Conservation (phyloP, 495 filamentous ascomycete species). For the Podospora pseudoanserina region DNA sequence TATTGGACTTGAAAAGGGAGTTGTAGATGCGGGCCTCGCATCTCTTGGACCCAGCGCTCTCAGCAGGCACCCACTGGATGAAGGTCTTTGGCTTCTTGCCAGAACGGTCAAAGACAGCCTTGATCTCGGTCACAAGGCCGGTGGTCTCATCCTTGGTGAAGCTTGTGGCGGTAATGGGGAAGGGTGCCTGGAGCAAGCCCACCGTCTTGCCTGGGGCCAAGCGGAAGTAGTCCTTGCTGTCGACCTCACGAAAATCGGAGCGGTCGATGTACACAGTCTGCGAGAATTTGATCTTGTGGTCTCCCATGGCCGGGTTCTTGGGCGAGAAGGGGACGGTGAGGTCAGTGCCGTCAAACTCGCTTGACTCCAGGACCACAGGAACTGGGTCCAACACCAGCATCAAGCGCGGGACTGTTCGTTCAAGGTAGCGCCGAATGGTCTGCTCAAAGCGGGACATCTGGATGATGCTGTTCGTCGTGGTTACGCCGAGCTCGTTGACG, state of each 20-base stretch:
- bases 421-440: conserved; percentile 74
- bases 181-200: conserved; percentile 78
- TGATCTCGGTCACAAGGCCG: conserved; percentile 67
- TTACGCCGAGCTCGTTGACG: conserved; percentile 84
- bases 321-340: conserved; percentile 69
- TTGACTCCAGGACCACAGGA: conserved; percentile 71
- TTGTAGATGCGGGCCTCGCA: conserved; percentile 81
- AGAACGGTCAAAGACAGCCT: conserved; percentile 62
- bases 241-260: conserved; percentile 83
- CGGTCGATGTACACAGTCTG: conserved; percentile 88
- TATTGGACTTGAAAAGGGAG: conserved; percentile 78
- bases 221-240: conserved; percentile 86
- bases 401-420: conserved; percentile 76
- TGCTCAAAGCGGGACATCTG: conserved; percentile 73
- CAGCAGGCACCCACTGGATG: conserved; percentile 82
- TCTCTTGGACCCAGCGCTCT: conserved; percentile 61
- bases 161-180: conserved; percentile 73
- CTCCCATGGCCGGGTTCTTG: conserved; percentile 63
- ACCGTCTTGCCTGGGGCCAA: conserved; percentile 87
- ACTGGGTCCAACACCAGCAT: conserved; percentile 85
- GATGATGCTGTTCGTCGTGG: conserved; percentile 68
- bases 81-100: conserved; percentile 81
- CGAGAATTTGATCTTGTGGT: conserved; percentile 70
- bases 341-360: conserved; percentile 51
- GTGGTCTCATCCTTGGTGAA: conserved; percentile 67